Conservation (phyloP, 2,329 filamentous ascomycete species). For the Rutstroemia sp. region DNA sequence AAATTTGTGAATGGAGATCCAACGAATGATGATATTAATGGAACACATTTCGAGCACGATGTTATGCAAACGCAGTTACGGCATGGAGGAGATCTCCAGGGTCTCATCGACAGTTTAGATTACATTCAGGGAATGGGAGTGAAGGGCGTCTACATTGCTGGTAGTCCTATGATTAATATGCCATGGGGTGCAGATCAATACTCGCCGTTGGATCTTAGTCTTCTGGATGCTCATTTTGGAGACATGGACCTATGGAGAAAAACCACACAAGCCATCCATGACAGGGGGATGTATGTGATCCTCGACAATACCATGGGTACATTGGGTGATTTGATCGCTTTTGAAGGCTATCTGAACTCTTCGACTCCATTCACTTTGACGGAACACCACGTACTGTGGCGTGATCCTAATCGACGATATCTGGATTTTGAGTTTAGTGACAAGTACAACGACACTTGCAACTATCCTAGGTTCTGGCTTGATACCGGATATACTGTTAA, state of each 20-base stretch:
- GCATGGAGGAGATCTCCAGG: conserved; percentile 53
- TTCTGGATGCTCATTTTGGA: conserved; percentile 56
- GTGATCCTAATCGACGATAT: conserved; percentile 43
- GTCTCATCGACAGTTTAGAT: conserved; percentile 52
- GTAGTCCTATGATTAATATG: conserved; percentile 55
- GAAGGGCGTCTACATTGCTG: conserved; percentile 48
- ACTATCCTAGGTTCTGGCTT: conserved; percentile 55
- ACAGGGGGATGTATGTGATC: conserved; percentile 56
- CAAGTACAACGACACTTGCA: conserved; percentile 46
- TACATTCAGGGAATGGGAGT: conserved; percentile 59
- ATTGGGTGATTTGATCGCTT: conserved; percentile 56
- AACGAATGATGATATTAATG: conserved; percentile 55
- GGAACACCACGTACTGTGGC: conserved; percentile 54
- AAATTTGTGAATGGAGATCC: conserved; percentile 55
- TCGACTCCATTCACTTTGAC: conserved; percentile 44
- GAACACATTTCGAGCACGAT: conserved; percentile 54
- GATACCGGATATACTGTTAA: conserved; percentile 39
- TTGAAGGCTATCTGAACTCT: conserved; percentile 51
- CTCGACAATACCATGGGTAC: conserved; percentile 55
- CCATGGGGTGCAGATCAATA: conserved; percentile 59
- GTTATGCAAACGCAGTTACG: conserved; percentile 53
- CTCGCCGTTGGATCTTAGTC: conserved; percentile 51
- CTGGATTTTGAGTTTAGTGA: conserved; percentile 50
- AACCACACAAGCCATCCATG: conserved; percentile 53
- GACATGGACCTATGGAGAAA: conserved; percentile 50